Evolutionary conservation across 2,329 filamentous ascomycete species (phyloP).

Genomic region (Onygena corvina): DNA sequence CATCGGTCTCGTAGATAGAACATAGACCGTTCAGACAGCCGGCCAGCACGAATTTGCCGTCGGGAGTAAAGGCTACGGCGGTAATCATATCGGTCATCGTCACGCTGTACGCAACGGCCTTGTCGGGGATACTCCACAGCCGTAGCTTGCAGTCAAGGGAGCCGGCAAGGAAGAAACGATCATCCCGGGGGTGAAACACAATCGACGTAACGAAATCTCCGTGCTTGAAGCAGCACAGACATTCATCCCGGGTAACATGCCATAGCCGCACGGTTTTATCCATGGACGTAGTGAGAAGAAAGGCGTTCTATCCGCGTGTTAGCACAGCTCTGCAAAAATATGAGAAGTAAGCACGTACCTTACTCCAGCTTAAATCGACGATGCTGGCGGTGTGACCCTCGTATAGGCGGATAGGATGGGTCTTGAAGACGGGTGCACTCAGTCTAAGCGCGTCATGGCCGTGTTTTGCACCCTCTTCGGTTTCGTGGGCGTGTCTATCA

Average conservation of each 20-base stretch:
- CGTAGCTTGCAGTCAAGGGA: conserved; percentile 79
- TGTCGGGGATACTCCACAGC: conserved; percentile 95
- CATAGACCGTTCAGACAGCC: conserved; percentile 77
- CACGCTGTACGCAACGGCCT: conserved; percentile 71
- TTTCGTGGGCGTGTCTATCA: conserved; percentile 62
- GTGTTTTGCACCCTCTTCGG: conserved; percentile 43
- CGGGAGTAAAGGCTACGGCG: conserved; percentile 83
- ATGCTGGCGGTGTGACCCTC: conserved; percentile 74
- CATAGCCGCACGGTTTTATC: conserved; percentile 93
- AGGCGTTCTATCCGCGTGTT: conserved; percentile 57
- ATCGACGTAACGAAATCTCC: conserved; percentile 92
- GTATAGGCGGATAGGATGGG: conserved; percentile 67
- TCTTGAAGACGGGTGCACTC: conserved; percentile 80
- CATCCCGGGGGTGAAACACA: conserved; percentile 84
- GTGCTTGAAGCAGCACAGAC: conserved; percentile 86
- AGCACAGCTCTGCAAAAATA: background rate
- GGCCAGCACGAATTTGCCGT: conserved; percentile 79
- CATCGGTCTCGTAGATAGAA: conserved; percentile 85
- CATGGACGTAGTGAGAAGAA: conserved; percentile 90
- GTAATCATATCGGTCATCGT: conserved; percentile 80
- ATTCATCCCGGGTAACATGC: conserved; percentile 77
- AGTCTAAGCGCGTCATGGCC: conserved; percentile 49
- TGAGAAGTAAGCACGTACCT: conserved; percentile 37
- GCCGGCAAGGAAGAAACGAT: conserved; percentile 91
- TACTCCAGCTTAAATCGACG: conserved; percentile 92